Evolutionary conservation across 2,329 filamentous ascomycete genomes (phyloP).

Genomic region (Alternaria gaisen): DNA sequence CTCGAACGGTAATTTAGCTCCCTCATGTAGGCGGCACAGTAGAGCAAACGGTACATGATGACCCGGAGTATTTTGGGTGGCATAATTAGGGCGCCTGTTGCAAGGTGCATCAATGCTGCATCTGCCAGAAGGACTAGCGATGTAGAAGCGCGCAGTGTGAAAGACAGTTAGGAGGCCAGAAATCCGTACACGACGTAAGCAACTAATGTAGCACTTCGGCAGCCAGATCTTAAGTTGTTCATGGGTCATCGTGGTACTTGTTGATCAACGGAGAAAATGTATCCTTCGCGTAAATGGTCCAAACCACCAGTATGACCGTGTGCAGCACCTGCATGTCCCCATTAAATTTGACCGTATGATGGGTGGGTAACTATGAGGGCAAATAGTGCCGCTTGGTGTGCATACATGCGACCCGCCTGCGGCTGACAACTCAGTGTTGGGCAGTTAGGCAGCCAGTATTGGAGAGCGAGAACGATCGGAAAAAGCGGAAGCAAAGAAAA

Average conservation of each 20-base stretch:
- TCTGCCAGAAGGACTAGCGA: neutral
- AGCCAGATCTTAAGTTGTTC: neutral
- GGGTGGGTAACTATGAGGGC: slow-evolving; percentile 11
- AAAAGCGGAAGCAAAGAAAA: slow-evolving; percentile 26
- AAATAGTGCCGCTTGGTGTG: slow-evolving; percentile 18
- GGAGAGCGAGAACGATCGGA: slow-evolving; percentile 25
- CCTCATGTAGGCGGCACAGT: neutral
- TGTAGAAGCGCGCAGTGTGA: neutral
- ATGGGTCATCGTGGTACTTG: slow-evolving; percentile 3
- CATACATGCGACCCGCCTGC: slow-evolving; percentile 16
- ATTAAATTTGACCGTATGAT: slow-evolving; percentile 7
- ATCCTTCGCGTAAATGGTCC: slow-evolving; percentile 6
- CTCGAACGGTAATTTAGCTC: neutral
- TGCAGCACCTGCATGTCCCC: slow-evolving; percentile 12
- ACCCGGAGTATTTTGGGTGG: neutral
- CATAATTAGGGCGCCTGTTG: neutral
- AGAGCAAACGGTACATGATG: neutral
- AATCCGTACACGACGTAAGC: neutral
- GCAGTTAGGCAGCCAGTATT: slow-evolving; percentile 21
- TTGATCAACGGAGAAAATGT: slow-evolving; percentile 3
- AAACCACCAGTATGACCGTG: slow-evolving; percentile 15
- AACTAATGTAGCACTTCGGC: neutral
- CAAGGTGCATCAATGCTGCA: neutral
- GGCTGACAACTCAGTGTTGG: slow-evolving; percentile 19
- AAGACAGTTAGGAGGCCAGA: neutral